A percentile compares a stretch with the other conserved stretches of the same genome.
Conservation (phyloP, 345 rosid genomes). For the Psidium friedrichsthalianum region DNA sequence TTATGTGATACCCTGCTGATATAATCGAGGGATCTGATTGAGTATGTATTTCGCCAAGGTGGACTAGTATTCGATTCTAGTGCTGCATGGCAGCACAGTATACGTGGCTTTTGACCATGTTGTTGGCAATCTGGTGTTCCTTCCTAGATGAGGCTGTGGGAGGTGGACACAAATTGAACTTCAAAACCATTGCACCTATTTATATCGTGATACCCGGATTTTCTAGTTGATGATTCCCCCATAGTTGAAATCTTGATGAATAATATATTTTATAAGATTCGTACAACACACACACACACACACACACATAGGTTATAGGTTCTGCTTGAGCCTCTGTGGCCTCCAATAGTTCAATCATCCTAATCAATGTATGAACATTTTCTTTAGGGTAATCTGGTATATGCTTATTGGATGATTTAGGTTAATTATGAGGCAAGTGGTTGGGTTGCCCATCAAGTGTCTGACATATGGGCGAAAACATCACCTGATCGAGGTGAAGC, state of each 20-base stretch:
- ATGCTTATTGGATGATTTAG: conserved; percentile 16
- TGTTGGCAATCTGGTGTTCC: neutral
- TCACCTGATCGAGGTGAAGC: conserved; percentile 78
- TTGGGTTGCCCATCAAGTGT: conserved; percentile 85
- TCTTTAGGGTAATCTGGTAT: neutral
- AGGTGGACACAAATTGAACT: neutral
- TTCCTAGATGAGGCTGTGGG: neutral
- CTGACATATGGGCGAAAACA: conserved; percentile 93
- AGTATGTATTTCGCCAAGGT: neutral
- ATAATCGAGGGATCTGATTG: neutral
- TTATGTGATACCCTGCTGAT: neutral
- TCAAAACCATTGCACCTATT: neutral
- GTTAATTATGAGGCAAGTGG: conserved; percentile 81
- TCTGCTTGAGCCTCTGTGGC: neutral
- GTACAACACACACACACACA: too few species aligned
- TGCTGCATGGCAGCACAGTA: neutral
- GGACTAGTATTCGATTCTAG: neutral
- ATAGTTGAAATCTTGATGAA: neutral
- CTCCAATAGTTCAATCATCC: neutral
- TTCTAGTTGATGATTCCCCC: neutral
- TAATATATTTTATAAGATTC: neutral
- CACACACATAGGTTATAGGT: neutral
- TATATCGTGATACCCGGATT: neutral
- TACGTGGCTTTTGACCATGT: neutral
- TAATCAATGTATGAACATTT: neutral